These are phyloP conservation scores for Cladosporium sp. DNA, from an alignment of 2,329 filamentous ascomycete genomes.

Conservation along the genomic window DNA sequence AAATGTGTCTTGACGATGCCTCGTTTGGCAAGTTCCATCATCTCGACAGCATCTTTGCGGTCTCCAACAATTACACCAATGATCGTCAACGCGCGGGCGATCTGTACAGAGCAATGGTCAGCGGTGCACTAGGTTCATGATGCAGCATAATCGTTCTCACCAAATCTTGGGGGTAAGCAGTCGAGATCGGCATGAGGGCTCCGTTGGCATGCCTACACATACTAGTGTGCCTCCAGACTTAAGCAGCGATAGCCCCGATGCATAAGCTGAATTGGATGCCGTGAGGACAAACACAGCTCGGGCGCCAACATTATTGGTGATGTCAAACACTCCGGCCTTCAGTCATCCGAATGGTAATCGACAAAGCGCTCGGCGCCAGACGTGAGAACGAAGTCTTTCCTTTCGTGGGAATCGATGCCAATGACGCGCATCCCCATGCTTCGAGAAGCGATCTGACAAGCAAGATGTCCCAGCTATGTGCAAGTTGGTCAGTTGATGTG, in stretches of 20 bases:
- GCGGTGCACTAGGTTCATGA: too few species aligned
- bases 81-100: constrained; percentile 38
- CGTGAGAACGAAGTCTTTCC: constrained; percentile 54
- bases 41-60: constrained; percentile 44
- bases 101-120: neutral
- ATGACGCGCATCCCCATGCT: constrained; percentile 60
- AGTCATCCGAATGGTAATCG: constrained; percentile 51
- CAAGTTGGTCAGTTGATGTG: neutral
- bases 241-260: constrained; percentile 35
- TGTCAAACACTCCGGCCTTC: constrained; percentile 44
- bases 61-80: constrained; percentile 42
- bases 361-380: constrained; percentile 62
- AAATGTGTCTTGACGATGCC: constrained; percentile 45
- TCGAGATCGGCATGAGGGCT: constrained; percentile 38
- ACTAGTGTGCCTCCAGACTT: constrained; percentile 41
- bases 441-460: constrained; percentile 50
- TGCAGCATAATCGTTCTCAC: too few species aligned
- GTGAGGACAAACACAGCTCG: constrained; percentile 54
- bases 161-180: constrained; percentile 35
- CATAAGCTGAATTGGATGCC: constrained; percentile 43
- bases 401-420: constrained; percentile 58
- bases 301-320: constrained; percentile 54
- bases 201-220: constrained; percentile 43
- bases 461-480: constrained; percentile 48
- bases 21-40: constrained; percentile 40